Base-by-base conservation (phyloP, 148 eudicot species). In the Spergularia bocconei region DNA sequence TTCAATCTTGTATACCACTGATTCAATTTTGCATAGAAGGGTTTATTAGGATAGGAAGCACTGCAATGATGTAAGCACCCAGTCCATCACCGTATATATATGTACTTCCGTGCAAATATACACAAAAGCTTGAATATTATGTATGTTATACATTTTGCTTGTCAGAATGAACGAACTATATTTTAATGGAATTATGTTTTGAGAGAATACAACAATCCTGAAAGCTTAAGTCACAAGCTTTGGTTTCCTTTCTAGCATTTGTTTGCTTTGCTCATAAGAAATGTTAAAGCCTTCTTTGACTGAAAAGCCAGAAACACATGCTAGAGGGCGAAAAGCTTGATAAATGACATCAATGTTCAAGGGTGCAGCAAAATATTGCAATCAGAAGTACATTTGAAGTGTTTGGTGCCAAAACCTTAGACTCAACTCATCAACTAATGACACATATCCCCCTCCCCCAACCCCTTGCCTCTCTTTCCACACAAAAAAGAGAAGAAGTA, bases 131-230 rank as follows among this genome's bases (percentile, higher is more conserved):
- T 68, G 69, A 52, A 79, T 41, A 12, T 79, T 50, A 36, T 52
- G 70, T 44, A 17, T 48, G 12, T 51, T 58, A 63, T 60, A 7
- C 57, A 80, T 23, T 56, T 13, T 64, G 53, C 67, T 39, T 11
- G 67, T 64, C 23, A 71, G 82, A 75, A 80, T 21, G 61, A 80
- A 80, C 82, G 82, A 80, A 80, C 82, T 80, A 75, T 80, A 70
- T 75, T 80, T 80, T 80, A 80, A 80, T 80, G 82, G 82, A 80
- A 80, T 80, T 80, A 71, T 80, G 65, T 29, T 6, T 8, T 0
- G 20, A 52, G 23, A 53, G 48, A 12, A 14, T 36, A 16, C 17
- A 56, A 13, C 38, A 76, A 69, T 19, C 36, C 63, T 11, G 10
- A 33, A 48, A 56, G 29, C 6, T 53, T 33, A 4, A 53, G 44